Evolutionary conservation across 2,329 filamentous ascomycete genomes (phyloP), one percentile per base, ranked within the genome.

Genomic region (Pyrenophora tritici-repentis): DNA sequence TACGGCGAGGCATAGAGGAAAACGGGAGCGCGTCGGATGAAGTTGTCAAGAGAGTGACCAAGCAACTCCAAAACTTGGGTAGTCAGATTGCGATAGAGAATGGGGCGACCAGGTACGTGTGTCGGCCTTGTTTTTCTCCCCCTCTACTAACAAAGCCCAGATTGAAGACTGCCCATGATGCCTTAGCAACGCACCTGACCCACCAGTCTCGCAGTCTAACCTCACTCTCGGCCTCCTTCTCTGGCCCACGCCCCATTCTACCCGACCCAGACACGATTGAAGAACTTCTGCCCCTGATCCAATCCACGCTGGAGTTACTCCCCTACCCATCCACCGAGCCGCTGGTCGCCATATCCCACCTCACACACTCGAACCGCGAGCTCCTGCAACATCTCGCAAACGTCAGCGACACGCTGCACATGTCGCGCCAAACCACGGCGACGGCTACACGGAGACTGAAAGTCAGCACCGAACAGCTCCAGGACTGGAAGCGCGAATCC

Each of bases 341-440:
- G 10, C 82, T 89, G 54, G 83, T 89, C 55, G 80, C 83, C 12
- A 75, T 93, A 12, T 75, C 89, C 10, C 86, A 87, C 2, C 78
- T 92, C 46, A 81, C 90, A 26, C 67, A 84, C 17, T 82, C 84
- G 13, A 83, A 90, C 13, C 81, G 82, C 13, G 86, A 89, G 78
- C 86, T 90, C 3, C 81, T 93, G 7, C 84, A 90, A 65, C 90
- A 90, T 6, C 83, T 99, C 39, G 91, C 90, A 62, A 88, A 91
- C 60, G 80, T 99, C 4, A 91, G 90, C 6, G 94, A 99, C 71
- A 92, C 90, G 3, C 80, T 99, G 29, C 93, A 97, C 74, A 96
- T 97, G 87, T 91, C 89, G 26, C 86, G 91, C 10, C 93, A 97
- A 74, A 89, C 90, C 1, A 94, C 90, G 0, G 88, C 86, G 3